These are phyloP conservation scores for Stagonosporopsis tanaceti DNA, from an alignment of 2,329 filamentous ascomycete species.

Conservation along the genomic window DNA sequence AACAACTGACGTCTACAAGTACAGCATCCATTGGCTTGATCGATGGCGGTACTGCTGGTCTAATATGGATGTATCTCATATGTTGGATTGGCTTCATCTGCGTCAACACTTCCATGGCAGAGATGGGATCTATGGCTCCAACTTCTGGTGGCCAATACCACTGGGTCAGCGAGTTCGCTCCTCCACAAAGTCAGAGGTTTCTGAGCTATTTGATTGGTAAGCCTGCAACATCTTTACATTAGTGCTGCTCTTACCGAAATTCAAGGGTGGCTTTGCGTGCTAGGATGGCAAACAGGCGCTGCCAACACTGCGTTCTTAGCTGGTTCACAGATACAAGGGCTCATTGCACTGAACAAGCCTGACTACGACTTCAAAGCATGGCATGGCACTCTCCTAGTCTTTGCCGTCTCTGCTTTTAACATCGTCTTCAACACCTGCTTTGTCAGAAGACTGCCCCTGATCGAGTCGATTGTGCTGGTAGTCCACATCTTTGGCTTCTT, in stretches of 20 bases:
- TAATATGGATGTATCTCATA: slow-evolving; percentile 36
- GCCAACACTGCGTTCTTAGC: slow-evolving; percentile 43
- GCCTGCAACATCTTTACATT: neutral
- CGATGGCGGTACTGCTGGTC: slow-evolving; percentile 37
- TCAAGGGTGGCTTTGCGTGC: slow-evolving; percentile 49
- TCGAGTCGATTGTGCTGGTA: slow-evolving; percentile 38
- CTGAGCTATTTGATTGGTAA: slow-evolving; percentile 39
- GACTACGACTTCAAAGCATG: slow-evolving; percentile 52
- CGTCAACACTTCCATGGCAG: slow-evolving; percentile 38
- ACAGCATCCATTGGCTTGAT: neutral
- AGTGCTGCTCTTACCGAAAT: neutral
- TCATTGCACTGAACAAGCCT: slow-evolving; percentile 50
- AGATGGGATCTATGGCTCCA: slow-evolving; percentile 36
- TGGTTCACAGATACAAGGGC: slow-evolving; percentile 42
- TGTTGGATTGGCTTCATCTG: slow-evolving; percentile 33
- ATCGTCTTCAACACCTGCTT: slow-evolving; percentile 52
- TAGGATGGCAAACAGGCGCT: slow-evolving; percentile 52
- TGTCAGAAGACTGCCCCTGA: neutral
- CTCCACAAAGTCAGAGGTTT: slow-evolving; percentile 32
- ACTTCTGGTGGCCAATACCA: slow-evolving; percentile 42
- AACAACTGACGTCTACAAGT: slow-evolving; percentile 1
- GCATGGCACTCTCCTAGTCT: slow-evolving; percentile 60
- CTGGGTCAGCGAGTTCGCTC: slow-evolving; percentile 42
- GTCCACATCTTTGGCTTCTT: slow-evolving; percentile 61
- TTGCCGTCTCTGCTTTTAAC: slow-evolving; percentile 52